Percentiles rank a stretch among this genome's conserved stretches.
These are phyloP conservation scores for Didymosphaeria variabile DNA, from an alignment of 2,329 filamentous ascomycete genomes.

Conservation along the genomic window DNA sequence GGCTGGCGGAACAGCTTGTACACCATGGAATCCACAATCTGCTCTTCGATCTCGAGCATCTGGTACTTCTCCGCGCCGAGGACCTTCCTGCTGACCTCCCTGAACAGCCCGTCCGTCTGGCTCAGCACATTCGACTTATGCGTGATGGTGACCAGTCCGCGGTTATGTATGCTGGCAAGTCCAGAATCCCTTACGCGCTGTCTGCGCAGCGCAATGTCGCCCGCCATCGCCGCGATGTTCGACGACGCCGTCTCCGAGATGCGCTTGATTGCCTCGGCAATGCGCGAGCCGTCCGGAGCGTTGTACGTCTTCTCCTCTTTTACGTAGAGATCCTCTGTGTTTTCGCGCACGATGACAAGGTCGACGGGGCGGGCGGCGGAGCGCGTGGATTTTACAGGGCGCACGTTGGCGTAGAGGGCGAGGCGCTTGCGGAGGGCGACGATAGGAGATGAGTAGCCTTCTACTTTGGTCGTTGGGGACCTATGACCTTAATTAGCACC, in stretches of 20 bases:
- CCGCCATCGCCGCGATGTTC: constrained; percentile 91
- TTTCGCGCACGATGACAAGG: constrained; percentile 97
- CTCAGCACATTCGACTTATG: constrained; percentile 98
- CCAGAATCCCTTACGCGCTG: constrained; percentile 76
- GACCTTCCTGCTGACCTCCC: constrained; percentile 77
- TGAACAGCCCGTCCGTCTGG: constrained; percentile 96
- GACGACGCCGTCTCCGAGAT: constrained; percentile 86
- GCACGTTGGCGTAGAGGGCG: constrained; percentile 95
- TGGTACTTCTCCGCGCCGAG: constrained; percentile 73
- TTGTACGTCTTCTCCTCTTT: constrained; percentile 92
- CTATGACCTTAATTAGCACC: constrained; percentile 44
- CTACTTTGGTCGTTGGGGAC: constrained; percentile 87
- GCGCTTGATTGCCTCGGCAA: constrained; percentile 97
- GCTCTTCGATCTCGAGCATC: constrained; percentile 80
- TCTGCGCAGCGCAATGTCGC: constrained; percentile 88
- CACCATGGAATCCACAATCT: constrained; percentile 99
- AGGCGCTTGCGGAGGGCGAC: constrained; percentile 95
- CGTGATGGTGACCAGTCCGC: constrained; percentile 89
- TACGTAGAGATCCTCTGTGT: constrained; percentile 98
- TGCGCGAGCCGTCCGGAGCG: constrained; percentile 75
- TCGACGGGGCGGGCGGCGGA: constrained; percentile 77
- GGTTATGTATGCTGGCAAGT: constrained; percentile 68
- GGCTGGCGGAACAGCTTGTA: constrained; percentile 99
- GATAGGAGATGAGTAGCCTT: constrained; percentile 96
- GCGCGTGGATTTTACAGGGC: constrained; percentile 85